A percentile compares a stretch with the other conserved stretches of the same genome.
Conservation (phyloP, 2,329 filamentous ascomycete genomes). For the Rhynchosporium secalis region DNA sequence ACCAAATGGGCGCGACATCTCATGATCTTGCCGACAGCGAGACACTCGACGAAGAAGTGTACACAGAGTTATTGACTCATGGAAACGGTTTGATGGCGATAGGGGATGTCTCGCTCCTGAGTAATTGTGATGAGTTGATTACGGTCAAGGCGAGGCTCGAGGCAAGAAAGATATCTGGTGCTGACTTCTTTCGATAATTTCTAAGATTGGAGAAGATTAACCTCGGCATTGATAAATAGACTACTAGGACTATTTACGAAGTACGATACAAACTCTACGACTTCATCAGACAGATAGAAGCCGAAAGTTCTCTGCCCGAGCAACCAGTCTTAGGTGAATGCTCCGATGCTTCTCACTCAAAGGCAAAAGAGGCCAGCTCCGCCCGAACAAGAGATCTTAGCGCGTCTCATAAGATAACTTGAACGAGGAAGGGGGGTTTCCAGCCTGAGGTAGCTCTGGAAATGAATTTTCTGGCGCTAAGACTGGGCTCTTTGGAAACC, state of each 20-base stretch:
- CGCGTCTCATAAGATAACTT: neutral
- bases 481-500: neutral
- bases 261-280: neutral
- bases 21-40: neutral
- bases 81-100: slow-evolving; percentile 1
- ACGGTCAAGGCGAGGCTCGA: neutral
- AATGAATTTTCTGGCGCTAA: neutral
- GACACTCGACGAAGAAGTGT: neutral
- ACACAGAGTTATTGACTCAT: neutral
- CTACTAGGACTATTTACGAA: neutral
- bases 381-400: neutral
- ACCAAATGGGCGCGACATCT: neutral
- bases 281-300: neutral
- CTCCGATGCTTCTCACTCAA: neutral
- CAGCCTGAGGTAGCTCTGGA: neutral
- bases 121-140: neutral
- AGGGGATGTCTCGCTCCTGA: neutral
- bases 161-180: neutral
- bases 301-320: neutral
- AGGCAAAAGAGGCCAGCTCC: neutral
- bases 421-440: neutral
- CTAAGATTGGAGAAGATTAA: neutral
- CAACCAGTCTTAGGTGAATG: neutral
- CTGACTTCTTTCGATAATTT: neutral
- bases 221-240: neutral